Evolutionary conservation across 768 basidiomycete genomes (phyloP), one percentile per base, ranked within the genome.

Genomic region (Lyophyllum semitale): DNA sequence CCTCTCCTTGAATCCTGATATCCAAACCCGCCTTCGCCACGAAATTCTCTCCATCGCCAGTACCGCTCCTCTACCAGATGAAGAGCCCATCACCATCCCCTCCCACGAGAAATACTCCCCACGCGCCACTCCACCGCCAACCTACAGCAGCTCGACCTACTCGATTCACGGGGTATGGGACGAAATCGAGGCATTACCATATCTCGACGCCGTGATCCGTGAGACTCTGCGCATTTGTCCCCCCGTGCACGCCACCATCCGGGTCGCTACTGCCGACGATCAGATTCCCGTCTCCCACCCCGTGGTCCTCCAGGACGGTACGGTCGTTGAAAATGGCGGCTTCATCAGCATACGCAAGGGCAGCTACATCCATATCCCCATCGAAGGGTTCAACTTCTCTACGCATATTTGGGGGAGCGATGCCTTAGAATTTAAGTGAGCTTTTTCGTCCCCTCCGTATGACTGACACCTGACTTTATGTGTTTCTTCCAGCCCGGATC

Each of bases 351-450:
- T 86, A 53, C 72, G 75, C 46, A 83, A 83, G 57, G 83, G 82
- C 8, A 79, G 76, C 57, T 82, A 77, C 55, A 70, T 86, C 12
- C 83, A 84, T 54, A 76, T 85, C 35, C 82, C 84, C 2, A 75
- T 84, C 37, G 84, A 85, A 63, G 84, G 81, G 2, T 63, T 83
- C 29, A 85, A 81, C 60, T 65, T 77, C 47, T 69, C 73, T 40
- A 73, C 78, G 56, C 78, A 80, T 26, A 71, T 84, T 20, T 87
- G 83, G 82, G 84, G 84, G 0, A 57, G 67, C 38, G 82, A 85
- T 64, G 80, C 82, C 1, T 62, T 63, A 46, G 65, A 71, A 55
- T 86, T 85, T 72, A 81, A 80, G 84, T 84, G 61, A 54, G 81
- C 70, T 41, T 40, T 48, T 20, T 43, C 13, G 40, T 45, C 47